These are phyloP conservation scores for Pleurotus salmoneostramineus DNA, from an alignment of 768 basidiomycete genomes.

Conservation along the genomic window DNA sequence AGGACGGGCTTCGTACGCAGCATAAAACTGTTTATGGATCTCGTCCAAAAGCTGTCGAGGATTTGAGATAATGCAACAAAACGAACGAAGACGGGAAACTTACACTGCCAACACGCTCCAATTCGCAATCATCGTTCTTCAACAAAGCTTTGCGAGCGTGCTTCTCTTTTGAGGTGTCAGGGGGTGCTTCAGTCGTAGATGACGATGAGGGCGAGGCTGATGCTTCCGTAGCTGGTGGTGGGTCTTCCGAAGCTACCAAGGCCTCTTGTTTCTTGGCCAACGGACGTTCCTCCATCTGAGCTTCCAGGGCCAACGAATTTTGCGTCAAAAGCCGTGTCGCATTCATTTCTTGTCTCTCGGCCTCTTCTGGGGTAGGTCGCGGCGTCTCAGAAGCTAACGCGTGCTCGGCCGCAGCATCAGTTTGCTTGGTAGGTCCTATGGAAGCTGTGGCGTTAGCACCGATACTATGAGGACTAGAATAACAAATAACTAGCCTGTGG, in stretches of 20 bases:
- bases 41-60: constrained; percentile 66
- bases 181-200: constrained; percentile 13
- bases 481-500: constrained; percentile 12
- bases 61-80: neutral
- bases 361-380: constrained; percentile 30
- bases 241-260: constrained; percentile 40
- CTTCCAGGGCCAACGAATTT: constrained; percentile 76
- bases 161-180: constrained; percentile 36
- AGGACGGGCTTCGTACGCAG: constrained; percentile 49
- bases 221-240: constrained; percentile 13
- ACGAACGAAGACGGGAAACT: constrained; percentile 13
- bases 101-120: constrained; percentile 74
- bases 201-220: constrained; percentile 14
- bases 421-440: constrained; percentile 9
- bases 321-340: constrained; percentile 58
- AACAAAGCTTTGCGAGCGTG: constrained; percentile 67
- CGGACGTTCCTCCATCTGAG: constrained; percentile 82
- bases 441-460: neutral
- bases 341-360: constrained; percentile 38
- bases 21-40: constrained; percentile 77
- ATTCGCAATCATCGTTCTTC: constrained; percentile 84
- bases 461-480: neutral
- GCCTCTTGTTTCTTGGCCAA: constrained; percentile 86
- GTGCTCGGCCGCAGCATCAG: constrained; percentile 14
- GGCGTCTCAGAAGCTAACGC: constrained; percentile 17